Evolutionary conservation across 352 stramenopile species (phyloP), one percentile per base, ranked within the genome.

Genomic region (Nothophytophthora sp.): DNA sequence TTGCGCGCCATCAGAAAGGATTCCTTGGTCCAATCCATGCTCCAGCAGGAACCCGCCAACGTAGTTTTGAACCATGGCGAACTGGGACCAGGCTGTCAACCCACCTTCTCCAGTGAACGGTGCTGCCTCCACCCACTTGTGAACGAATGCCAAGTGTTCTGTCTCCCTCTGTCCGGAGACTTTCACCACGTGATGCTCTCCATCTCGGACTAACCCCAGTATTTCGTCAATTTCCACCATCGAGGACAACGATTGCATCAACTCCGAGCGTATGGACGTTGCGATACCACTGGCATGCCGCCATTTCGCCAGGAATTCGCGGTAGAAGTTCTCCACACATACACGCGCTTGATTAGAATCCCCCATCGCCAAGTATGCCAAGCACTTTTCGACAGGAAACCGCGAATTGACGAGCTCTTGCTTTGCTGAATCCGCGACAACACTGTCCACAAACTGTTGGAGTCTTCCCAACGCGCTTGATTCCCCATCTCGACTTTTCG

Each of bases 161-260:
- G 10, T 15, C 16, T 68, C 52, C 12, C 53, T 22, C 9, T 51
- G 41, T 11, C 33, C 51, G 22, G 4, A 29, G 16, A 53, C 44
- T 11, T 37, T 27, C 4, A 23, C n/a, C 16, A 48, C 33, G 6
- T 34, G 34, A 12, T 43, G 49, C n/a, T 33, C 22, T 45, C 65
- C 18, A 24, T 37, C 45, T 24, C 29, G 41, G 8, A 66, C 51
- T 1, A 66, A 23, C 12, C 43, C 27, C 19, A 92, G 33, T 1
- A 76, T 23, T 40, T 90, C 72, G 16, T 88, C 78, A 44, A 92
- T 63, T 27, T 92, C 50, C 18, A 90, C 78, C 20, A 71, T 66
- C 15, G 74, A 88, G 2, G 77, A 82, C 25, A 92, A 44, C 11
- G 76, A 73, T 45, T 92, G 78, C 43, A 90, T 64, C 15, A 90